Evolutionary conservation across 768 basidiomycete species (phyloP), one percentile per base, ranked within the genome.

Genomic region (Pleurotus tuoliensis): DNA sequence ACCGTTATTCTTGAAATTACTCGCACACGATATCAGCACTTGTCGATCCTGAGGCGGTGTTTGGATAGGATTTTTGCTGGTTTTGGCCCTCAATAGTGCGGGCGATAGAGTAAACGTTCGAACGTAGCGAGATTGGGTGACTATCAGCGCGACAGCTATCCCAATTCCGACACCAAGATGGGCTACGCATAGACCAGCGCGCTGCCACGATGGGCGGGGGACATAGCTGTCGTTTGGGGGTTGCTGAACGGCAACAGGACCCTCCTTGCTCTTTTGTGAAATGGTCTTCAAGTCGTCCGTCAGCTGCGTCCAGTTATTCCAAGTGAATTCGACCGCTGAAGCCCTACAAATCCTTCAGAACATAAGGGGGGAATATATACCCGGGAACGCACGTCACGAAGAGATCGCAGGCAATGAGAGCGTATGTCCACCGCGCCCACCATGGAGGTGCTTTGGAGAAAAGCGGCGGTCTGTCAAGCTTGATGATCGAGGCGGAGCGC

Each of bases 131-230:
- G 63, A 62, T 47, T 69, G 66, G 9, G 68, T 62, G 18, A 72
- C 61, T 20, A 70, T 55, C 22, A 74, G 59, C 5, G 68, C 66
- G 46, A 61, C 65, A 39, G 70, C 67, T 58, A 61, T 53, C 39
- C 67, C 71, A 57, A 67, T 61, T 47, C 71, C 69, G 51, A 71
- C 61, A 13, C 52, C 53, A n/a, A 70, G 59, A 53, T 73, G 70
- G 24, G 66, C 63, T 4, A 60, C 51, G 49, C 68, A 72, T 11
- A 72, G 62, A 18, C 64, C 66, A 13, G 66, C 54, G 11, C 73
- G 66, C 55, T 74, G 71, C 69, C 69, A 74, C 37, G 56, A 55
- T 4, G 73, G 71, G n/a, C 73, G 70, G 27, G 65, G 60, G 24
- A 60, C 61, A n/a, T 41, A 50, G 15, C 25, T 45, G 34, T 56